Evolutionary conservation across 371 early-diverging fungal species (phyloP).

Genomic region (Lichtheimia ramosa): DNA sequence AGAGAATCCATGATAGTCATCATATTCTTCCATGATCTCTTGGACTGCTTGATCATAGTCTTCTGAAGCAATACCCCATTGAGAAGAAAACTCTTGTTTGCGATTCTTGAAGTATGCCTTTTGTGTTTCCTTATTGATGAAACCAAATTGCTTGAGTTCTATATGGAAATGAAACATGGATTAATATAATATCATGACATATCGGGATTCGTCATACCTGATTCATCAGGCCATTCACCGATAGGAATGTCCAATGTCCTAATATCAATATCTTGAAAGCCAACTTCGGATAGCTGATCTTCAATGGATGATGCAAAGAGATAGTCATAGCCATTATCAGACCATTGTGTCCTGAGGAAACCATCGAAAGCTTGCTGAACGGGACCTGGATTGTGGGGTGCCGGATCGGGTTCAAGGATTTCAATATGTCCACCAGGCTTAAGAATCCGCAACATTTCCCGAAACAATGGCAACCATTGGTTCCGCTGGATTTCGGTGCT

Average conservation of each 20-base stretch:
- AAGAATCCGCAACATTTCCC: constrained; percentile 44
- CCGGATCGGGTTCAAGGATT: constrained; percentile 37
- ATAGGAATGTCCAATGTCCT: constrained; percentile 40
- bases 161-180: not conserved
- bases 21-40: constrained; percentile 45
- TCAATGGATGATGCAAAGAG: constrained; percentile 18
- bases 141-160: constrained; percentile 50
- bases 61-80: constrained; percentile 44
- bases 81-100: constrained; percentile 25
- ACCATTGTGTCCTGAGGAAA: constrained; percentile 35
- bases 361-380: constrained; percentile 46
- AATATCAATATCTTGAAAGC: constrained; percentile 28
- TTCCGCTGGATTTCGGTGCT: constrained; percentile 23
- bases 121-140: constrained; percentile 51
- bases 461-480: constrained; percentile 31
- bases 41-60: constrained; percentile 44
- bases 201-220: constrained; percentile 21
- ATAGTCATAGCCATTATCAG: constrained; percentile 23
- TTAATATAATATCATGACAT: not conserved
- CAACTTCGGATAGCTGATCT: constrained; percentile 16
- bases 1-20: constrained; percentile 42
- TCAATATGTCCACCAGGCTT: constrained; percentile 47
- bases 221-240: constrained; percentile 50
- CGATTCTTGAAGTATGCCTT: constrained; percentile 35
- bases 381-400: constrained; percentile 45